A percentile compares a stretch with the other conserved stretches of the same genome.
Conservation (phyloP, 108 stramenopile species). For the Conticribra guillardii region DNA sequence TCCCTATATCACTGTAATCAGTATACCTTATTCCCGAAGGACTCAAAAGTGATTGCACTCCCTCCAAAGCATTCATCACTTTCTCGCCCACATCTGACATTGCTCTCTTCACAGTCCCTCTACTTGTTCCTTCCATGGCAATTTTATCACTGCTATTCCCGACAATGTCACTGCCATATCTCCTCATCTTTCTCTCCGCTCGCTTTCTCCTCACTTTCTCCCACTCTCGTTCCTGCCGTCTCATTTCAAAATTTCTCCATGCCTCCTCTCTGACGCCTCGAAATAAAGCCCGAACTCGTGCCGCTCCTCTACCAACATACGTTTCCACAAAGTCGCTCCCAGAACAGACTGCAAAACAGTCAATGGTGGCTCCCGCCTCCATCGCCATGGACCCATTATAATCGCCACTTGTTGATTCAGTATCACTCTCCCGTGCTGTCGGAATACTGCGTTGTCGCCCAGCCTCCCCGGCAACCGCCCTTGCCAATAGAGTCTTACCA, state of each 20-base stretch:
- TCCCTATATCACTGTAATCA: not conserved
- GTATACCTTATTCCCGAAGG: too few relatives aligned
- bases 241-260: conserved; percentile 22
- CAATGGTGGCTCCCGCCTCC: conserved; percentile 39
- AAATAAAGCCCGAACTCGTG: conserved; percentile 89
- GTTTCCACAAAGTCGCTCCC: conserved; percentile 86
- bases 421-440: too few relatives aligned
- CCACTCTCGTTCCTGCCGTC: not conserved
- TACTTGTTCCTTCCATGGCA: not conserved
- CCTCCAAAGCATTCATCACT: conserved; percentile 64
- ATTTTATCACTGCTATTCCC: not conserved
- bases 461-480: conserved; percentile 82
- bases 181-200: conserved; percentile 11
- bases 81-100: conserved; percentile 14
- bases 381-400: conserved; percentile 8
- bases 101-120: conserved; percentile 2
- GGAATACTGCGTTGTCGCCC: conserved; percentile 12
- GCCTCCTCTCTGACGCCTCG: conserved; percentile 63
- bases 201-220: not conserved
- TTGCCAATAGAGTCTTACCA: conserved; percentile 85
- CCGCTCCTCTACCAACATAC: conserved; percentile 91
- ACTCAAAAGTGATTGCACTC: conserved; percentile 57
- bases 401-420: too few relatives aligned
- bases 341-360: conserved; percentile 76
- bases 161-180: not conserved